Percentiles rank a stretch among this genome's conserved stretches.
phyloP scores from a whole-genome alignment of 2,329 filamentous ascomycete species.

The Akanthomyces lecanii region DNA sequence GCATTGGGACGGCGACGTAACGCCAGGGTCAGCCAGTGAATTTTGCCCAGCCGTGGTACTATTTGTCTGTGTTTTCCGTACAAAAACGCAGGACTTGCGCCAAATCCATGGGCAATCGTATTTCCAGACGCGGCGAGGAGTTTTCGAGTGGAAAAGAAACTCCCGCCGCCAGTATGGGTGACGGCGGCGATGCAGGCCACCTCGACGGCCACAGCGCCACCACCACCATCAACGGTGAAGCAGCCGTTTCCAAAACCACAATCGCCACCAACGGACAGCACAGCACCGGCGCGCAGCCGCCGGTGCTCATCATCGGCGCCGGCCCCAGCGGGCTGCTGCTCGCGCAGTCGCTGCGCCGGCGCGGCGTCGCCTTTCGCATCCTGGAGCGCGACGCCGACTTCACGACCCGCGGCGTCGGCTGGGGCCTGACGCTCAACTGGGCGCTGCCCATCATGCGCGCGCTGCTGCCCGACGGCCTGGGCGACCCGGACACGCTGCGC shows the following conservation, averaged over 20 bases:
- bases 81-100: too few relatives aligned
- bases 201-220: background rate
- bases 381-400: constrained; percentile 51
- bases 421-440: constrained; percentile 63
- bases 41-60: too few relatives aligned
- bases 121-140: background rate
- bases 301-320: constrained; percentile 35
- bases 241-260: background rate
- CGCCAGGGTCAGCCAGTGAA: too few relatives aligned
- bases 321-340: constrained; percentile 36
- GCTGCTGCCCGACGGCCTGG: constrained; percentile 46
- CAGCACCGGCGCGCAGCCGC: background rate
- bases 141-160: background rate
- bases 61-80: too few relatives aligned
- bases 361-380: constrained; percentile 40
- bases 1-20: too few relatives aligned
- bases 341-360: constrained; percentile 31
- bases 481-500: constrained; percentile 35
- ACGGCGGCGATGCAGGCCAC: background rate
- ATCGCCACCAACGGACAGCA: background rate
- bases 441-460: constrained; percentile 48
- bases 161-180: background rate
- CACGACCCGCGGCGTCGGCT: constrained; percentile 47
- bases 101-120: background rate
- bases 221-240: background rate